Evolutionary conservation across 768 basidiomycete species (phyloP).

Genomic region (Postia placenta): DNA sequence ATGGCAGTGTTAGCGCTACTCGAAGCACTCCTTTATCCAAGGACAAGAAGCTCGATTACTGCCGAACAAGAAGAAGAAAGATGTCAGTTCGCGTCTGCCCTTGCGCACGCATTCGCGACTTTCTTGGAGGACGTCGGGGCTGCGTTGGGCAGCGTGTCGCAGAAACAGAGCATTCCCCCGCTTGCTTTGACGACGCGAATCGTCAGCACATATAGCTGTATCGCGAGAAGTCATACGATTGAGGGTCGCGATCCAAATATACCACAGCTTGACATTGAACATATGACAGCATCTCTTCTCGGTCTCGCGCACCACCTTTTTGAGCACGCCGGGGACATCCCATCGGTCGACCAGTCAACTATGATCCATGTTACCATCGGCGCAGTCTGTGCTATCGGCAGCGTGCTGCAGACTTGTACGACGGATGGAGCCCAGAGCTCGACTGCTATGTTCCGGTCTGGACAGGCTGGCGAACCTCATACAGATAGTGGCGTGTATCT

Average conservation of each 20-base stretch:
- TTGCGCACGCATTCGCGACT: background rate
- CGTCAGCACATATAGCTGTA: background rate
- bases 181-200: background rate
- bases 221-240: background rate
- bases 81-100: background rate
- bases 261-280: background rate
- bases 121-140: background rate
- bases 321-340: background rate
- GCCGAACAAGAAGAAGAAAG: background rate
- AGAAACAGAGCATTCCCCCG: background rate
- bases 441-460: no score
- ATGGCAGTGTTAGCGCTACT: background rate
- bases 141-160: background rate
- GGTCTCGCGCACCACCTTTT: background rate
- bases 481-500: no score
- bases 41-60: no score
- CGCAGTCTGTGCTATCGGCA: no score
- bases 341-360: no score
- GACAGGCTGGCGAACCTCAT: no score
- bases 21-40: background rate
- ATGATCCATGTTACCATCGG: no score
- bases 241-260: background rate
- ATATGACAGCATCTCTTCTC: background rate
- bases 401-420: no score
- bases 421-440: no score